phyloP scores from a whole-genome alignment of 2,329 filamentous ascomycete genomes.

The Intubia oerlemansii region DNA sequence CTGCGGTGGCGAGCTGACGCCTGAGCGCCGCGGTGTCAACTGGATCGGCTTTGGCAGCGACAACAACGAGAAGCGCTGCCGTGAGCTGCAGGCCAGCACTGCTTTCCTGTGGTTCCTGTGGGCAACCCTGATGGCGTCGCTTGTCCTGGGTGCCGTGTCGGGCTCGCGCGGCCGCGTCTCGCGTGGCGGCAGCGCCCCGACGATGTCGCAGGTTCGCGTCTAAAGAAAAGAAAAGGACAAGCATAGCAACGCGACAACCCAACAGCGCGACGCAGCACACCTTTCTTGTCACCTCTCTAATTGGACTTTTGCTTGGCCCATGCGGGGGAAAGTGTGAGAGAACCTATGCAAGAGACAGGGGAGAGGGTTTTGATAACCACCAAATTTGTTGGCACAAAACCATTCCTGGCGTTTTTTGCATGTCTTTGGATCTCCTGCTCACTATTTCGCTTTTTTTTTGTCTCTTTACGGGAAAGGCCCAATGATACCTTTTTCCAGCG shows the following conservation, averaged over 20 bases:
- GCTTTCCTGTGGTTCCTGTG: conserved; percentile 69
- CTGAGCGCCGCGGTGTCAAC: conserved; percentile 16
- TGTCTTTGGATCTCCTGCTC: no score
- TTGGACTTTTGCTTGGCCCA: no score
- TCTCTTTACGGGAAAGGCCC: no score
- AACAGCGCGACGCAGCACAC: no score
- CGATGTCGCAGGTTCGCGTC: conserved; percentile 34
- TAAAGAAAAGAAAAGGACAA: conserved; percentile 1
- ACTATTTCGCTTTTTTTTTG: no score
- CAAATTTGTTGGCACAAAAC: no score
- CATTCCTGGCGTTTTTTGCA: no score
- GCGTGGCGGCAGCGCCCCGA: conserved; percentile 20
- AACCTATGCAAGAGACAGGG: no score
- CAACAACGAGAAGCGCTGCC: conserved; percentile 43
- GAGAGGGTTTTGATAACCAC: no score
- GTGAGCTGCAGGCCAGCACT: conserved; percentile 50
- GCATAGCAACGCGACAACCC: background rate
- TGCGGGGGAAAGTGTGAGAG: no score
- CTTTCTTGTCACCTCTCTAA: no score
- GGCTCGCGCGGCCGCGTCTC: conserved; percentile 25
- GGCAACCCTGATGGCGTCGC: conserved; percentile 32
- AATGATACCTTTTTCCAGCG: no score
- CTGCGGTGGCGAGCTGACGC: conserved; percentile 31
- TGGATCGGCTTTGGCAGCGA: conserved; percentile 41
- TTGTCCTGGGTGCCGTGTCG: conserved; percentile 32